Evolutionary conservation across 2,329 filamentous ascomycete genomes (phyloP).

Genomic region (Monilinia fructigena): DNA sequence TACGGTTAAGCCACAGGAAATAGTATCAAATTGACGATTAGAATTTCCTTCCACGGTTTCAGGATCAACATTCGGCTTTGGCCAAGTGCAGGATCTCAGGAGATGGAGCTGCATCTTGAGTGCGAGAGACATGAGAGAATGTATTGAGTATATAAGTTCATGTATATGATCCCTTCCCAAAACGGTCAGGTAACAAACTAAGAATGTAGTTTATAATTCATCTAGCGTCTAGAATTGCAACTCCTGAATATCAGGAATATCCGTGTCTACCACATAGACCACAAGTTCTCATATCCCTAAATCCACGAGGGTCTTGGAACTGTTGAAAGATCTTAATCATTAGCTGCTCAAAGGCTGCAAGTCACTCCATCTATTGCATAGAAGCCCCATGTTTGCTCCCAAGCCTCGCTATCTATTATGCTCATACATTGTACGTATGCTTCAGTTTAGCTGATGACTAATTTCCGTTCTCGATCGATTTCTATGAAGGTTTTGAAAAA

Average conservation of each 20-base stretch:
- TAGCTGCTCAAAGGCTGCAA: not conserved
- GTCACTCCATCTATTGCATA: not conserved
- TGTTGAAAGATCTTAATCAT: not conserved
- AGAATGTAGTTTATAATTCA: not conserved
- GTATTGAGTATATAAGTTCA: not conserved
- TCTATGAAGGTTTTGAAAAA: too few species aligned
- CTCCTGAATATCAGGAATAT: not conserved
- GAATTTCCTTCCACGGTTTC: conserved; percentile 45
- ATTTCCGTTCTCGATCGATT: too few species aligned
- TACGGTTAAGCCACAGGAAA: conserved; percentile 43
- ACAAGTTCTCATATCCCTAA: not conserved
- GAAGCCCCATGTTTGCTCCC: not conserved
- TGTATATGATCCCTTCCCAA: not conserved
- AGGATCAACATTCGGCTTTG: conserved; percentile 48
- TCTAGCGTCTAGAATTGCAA: not conserved
- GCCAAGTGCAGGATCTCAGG: conserved; percentile 29
- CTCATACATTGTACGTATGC: not conserved
- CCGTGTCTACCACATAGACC: not conserved
- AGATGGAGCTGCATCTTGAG: conserved; percentile 19
- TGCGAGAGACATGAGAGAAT: not conserved
- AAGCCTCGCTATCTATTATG: too few species aligned
- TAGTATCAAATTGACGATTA: conserved; percentile 46
- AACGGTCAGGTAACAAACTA: not conserved
- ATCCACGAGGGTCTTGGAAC: not conserved
- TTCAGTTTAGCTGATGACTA: not conserved